phyloP scores from a whole-genome alignment of 345 rosid species.

The Conringia planisiliqua region DNA sequence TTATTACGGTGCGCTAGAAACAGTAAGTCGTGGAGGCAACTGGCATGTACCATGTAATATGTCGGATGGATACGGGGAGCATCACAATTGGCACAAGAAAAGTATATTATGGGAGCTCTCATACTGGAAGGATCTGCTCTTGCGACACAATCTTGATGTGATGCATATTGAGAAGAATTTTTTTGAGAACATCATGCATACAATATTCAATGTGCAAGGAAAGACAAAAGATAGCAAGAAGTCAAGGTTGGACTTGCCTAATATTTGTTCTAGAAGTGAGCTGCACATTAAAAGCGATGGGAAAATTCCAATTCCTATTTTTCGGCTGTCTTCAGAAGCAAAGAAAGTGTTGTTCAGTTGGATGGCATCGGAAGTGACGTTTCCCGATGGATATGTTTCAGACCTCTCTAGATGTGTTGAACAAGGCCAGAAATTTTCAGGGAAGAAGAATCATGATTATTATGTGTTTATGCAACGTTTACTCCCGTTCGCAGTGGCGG shows the following conservation, averaged over 20 bases:
- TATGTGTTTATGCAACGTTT: neutral
- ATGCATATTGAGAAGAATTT: neutral
- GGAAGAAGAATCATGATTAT: neutral
- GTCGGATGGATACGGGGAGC: too few relatives aligned
- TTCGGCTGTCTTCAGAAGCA: neutral
- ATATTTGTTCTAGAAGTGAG: neutral
- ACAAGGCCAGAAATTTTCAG: neutral
- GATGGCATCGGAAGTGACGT: neutral
- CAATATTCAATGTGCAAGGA: neutral
- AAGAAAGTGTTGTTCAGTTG: neutral
- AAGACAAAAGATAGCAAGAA: neutral
- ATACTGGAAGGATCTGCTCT: neutral
- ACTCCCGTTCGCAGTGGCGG: neutral
- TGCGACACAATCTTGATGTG: neutral
- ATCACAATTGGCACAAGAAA: neutral
- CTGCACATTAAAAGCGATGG: neutral
- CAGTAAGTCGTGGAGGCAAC: too few relatives aligned
- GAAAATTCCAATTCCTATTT: accelerated
- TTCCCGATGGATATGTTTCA: neutral
- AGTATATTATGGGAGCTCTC: neutral
- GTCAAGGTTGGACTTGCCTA: neutral
- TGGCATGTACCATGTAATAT: too few relatives aligned
- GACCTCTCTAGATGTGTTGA: neutral
- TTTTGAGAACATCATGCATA: neutral
- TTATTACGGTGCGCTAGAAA: too few relatives aligned